Evolutionary conservation across 176 grass and related monocot genomes (phyloP).

Genomic region (Tillandsia fasciculata): DNA sequence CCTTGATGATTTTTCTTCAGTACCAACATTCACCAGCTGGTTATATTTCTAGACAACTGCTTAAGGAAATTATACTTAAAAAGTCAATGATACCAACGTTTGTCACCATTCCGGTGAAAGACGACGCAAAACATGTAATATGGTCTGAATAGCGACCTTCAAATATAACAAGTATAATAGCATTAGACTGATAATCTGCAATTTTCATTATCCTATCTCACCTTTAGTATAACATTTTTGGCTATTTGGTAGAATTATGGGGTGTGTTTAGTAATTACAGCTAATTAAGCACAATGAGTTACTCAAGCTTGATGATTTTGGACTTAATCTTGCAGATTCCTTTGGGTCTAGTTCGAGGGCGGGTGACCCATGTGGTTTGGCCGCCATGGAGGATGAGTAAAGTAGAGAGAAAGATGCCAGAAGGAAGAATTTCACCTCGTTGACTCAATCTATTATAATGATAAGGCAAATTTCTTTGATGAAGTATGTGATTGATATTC

Average conservation of each 20-base stretch:
- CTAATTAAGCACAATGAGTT: background rate
- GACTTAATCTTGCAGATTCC: conserved; percentile 40
- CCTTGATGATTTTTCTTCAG: too few species aligned
- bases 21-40: too few species aligned
- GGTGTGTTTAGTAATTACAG: background rate
- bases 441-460: conserved; percentile 12
- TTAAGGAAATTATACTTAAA: too few species aligned
- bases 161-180: background rate
- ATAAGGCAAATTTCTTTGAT: too few species aligned
- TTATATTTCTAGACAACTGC: too few species aligned
- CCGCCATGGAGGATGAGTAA: conserved; percentile 46
- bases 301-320: conserved; percentile 2
- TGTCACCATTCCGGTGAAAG: too few species aligned
- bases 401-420: conserved; percentile 46
- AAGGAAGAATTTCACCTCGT: conserved; percentile 32
- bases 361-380: conserved; percentile 58
- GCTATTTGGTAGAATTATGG: too few species aligned
- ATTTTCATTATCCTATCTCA: background rate
- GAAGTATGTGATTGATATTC: too few species aligned
- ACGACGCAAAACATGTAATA: too few species aligned
- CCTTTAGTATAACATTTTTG: background rate
- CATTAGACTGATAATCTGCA: background rate
- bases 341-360: conserved; percentile 50
- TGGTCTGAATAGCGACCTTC: background rate
- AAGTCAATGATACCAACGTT: too few species aligned